Evolutionary conservation across 176 grass and related monocot species (phyloP).

Genomic region (Eleusine coracana): DNA sequence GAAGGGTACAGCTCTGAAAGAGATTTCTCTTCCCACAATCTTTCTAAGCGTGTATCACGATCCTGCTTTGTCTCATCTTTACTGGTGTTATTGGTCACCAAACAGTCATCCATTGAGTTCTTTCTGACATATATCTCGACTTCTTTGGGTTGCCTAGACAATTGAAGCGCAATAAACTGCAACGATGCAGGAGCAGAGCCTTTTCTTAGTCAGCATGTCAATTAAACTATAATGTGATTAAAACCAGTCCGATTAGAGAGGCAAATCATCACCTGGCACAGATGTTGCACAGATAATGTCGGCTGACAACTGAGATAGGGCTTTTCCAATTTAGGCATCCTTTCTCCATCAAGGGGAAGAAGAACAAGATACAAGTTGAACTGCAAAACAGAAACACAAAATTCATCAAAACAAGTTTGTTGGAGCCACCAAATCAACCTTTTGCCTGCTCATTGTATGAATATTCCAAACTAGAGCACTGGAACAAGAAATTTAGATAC

Average conservation of each 20-base stretch:
- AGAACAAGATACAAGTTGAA: constrained; percentile 59
- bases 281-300: constrained; percentile 58
- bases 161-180: constrained; percentile 58
- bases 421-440: neutral
- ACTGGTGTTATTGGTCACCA: constrained; percentile 5
- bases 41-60: constrained; percentile 32
- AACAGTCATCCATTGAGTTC: constrained; percentile 8
- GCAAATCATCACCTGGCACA: constrained; percentile 62
- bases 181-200: constrained; percentile 10
- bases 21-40: constrained; percentile 49
- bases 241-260: neutral
- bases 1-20: constrained; percentile 53
- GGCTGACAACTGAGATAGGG: constrained; percentile 59
- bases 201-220: constrained; percentile 23
- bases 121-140: constrained; percentile 57
- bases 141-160: constrained; percentile 50
- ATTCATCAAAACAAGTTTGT: constrained; percentile 27
- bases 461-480: constrained; percentile 18
- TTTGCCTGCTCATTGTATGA: neutral
- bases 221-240: neutral
- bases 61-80: constrained; percentile 7
- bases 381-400: constrained; percentile 46
- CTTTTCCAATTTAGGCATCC: constrained; percentile 56
- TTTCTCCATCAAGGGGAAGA: constrained; percentile 63
- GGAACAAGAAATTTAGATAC: constrained; percentile 12